Evolutionary conservation across 1,139 yeast genomes (phyloP).

Genomic region (Pichia sp.): DNA sequence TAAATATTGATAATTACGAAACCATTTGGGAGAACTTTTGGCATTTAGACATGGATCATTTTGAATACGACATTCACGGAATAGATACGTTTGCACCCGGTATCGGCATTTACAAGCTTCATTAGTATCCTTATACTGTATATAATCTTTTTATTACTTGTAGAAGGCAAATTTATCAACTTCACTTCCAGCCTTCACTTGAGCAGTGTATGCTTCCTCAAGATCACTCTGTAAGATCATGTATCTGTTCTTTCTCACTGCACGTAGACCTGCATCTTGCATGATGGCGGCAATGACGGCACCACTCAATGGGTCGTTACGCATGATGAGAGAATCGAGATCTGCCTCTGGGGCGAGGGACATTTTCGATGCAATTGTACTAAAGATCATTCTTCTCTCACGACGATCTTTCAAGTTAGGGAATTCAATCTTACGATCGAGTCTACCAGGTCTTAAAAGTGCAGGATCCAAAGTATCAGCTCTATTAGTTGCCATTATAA

Average conservation of each 20-base stretch:
- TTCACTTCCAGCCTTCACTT: conserved; percentile 92
- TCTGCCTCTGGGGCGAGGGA: conserved; percentile 97
- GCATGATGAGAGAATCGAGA: conserved; percentile 84
- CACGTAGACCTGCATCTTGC: conserved; percentile 99
- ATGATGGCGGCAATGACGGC: conserved; percentile 98
- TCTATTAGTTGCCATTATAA: conserved; percentile 98
- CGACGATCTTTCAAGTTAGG: conserved; percentile 94
- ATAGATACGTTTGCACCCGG: conserved; percentile 50
- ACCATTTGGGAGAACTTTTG: conserved; percentile 36
- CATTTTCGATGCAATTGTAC: conserved; percentile 97
- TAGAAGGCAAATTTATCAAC: conserved; percentile 97
- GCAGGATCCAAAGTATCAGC: conserved; percentile 99
- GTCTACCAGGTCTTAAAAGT: conserved; percentile 93
- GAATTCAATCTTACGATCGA: conserved; percentile 96
- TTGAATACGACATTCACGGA: conserved; percentile 40
- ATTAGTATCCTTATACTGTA: neutral
- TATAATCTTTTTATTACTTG: conserved; percentile 41
- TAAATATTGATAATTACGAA: conserved; percentile 9
- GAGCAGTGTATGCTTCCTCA: conserved; percentile 96
- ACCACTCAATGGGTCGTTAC: conserved; percentile 96
- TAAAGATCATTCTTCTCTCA: conserved; percentile 92
- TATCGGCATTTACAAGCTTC: conserved; percentile 45
- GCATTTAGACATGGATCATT: conserved; percentile 65
- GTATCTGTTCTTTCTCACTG: conserved; percentile 96
- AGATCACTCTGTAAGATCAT: conserved; percentile 92